Evolutionary conservation across 2,329 filamentous ascomycete genomes (phyloP).

Genomic region (Epichloe gansuensis): DNA sequence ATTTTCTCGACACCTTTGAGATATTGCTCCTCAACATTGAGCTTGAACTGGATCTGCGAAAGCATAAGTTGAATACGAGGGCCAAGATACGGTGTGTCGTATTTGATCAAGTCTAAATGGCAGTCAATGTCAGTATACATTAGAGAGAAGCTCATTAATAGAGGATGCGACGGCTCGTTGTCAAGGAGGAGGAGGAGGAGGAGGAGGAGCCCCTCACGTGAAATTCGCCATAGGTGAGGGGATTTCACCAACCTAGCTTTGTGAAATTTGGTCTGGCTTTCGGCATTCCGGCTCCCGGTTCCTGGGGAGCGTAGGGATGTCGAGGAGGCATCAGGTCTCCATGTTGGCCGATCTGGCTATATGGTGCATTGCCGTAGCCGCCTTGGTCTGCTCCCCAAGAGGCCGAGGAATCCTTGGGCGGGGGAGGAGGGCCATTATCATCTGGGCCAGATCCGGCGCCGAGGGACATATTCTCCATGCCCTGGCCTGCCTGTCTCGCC

Average conservation of each 20-base stretch:
- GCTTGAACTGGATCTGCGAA: conserved; percentile 95
- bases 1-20: conserved; percentile 99
- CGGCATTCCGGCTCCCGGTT: conserved; percentile 52
- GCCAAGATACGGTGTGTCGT: conserved; percentile 87
- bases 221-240: background rate
- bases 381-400: conserved; percentile 36
- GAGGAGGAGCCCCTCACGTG: background rate
- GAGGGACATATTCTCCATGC: conserved; percentile 54
- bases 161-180: too few relatives aligned
- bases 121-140: background rate
- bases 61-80: conserved; percentile 98
- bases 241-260: conserved; percentile 63
- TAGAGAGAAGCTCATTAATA: background rate
- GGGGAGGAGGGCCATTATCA: conserved; percentile 40
- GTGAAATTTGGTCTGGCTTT: conserved; percentile 82
- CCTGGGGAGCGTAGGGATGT: conserved; percentile 60
- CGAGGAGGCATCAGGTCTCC: conserved; percentile 68
- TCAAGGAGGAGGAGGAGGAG: background rate
- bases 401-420: conserved; percentile 54
- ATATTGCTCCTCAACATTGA: conserved; percentile 97
- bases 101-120: conserved; percentile 81
- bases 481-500: conserved; percentile 60
- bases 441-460: conserved; percentile 27
- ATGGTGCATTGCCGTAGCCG: conserved; percentile 46
- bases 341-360: conserved; percentile 48